Evolutionary conservation across 495 filamentous ascomycete genomes (phyloP).

Genomic region (Thermothielavioides terrestris): DNA sequence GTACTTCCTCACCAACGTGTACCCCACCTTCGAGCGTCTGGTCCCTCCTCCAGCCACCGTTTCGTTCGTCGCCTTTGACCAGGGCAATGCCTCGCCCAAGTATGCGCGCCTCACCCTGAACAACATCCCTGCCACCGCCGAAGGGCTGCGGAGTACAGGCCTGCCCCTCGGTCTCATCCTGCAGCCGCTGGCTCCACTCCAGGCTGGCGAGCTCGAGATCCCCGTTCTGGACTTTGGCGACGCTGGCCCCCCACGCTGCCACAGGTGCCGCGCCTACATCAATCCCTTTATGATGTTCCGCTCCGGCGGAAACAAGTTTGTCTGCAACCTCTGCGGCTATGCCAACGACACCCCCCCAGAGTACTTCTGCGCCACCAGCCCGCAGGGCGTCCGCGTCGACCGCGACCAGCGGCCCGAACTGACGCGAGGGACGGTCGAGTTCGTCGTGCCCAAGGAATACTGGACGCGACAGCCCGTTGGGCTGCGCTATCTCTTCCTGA

Average conservation of each 20-base stretch:
- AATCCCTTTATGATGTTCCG: conserved; percentile 98
- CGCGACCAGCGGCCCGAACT: conserved; percentile 85
- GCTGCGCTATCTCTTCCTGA: conserved; percentile 78
- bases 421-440: conserved; percentile 86
- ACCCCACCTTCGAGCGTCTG: conserved; percentile 89
- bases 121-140: conserved; percentile 75
- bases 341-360: conserved; percentile 89
- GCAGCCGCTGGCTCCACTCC: conserved; percentile 77
- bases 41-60: conserved; percentile 82
- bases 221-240: conserved; percentile 96
- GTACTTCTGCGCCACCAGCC: conserved; percentile 87
- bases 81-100: conserved; percentile 94
- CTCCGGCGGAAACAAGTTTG: conserved; percentile 89
- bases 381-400: conserved; percentile 79
- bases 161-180: conserved; percentile 82
- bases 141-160: conserved; percentile 67
- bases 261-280: conserved; percentile 91
- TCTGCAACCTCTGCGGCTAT: conserved; percentile 97
- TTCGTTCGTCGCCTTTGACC: conserved; percentile 86
- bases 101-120: conserved; percentile 86
- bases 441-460: conserved; percentile 94
- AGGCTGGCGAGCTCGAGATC: conserved; percentile 77
- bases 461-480: conserved; percentile 93
- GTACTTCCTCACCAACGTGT: conserved; percentile 78
- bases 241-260: conserved; percentile 79